A percentile compares a stretch with the other conserved stretches of the same genome.
phyloP scores from a whole-genome alignment of 179 eudicot genomes.

The Patellifolia procumbens region DNA sequence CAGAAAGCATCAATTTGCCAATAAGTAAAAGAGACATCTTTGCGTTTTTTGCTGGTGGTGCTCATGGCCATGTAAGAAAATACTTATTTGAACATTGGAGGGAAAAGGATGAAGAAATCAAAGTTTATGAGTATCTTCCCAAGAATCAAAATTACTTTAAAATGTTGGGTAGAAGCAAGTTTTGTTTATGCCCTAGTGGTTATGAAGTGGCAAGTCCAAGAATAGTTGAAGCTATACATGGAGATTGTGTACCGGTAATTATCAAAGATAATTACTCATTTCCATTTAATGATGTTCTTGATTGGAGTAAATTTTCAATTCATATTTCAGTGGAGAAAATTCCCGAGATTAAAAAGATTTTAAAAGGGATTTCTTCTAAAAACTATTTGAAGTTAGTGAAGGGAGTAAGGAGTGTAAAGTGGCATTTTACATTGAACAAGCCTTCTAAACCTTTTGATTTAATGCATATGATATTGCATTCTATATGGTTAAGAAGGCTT shows the following conservation, averaged over 20 bases:
- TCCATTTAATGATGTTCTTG: slow-evolving; percentile 50
- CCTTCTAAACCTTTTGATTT: slow-evolving; percentile 47
- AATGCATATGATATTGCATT: slow-evolving; percentile 50
- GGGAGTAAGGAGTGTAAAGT: slow-evolving; percentile 37
- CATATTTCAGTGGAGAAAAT: slow-evolving; percentile 33
- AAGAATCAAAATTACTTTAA: slow-evolving; percentile 31
- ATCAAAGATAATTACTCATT: slow-evolving; percentile 41
- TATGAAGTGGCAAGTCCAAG: slow-evolving; percentile 50
- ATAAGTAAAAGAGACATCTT: slow-evolving; percentile 27
- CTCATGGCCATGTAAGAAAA: slow-evolving; percentile 37
- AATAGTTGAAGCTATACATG: slow-evolving; percentile 41
- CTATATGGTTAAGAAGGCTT: slow-evolving; percentile 51
- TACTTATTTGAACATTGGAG: slow-evolving; percentile 36
- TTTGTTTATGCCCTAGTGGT: slow-evolving; percentile 48
- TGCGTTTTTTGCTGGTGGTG: slow-evolving; percentile 47
- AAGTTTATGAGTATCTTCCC: slow-evolving; percentile 35
- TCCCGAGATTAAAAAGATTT: slow-evolving; percentile 37
- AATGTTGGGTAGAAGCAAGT: slow-evolving; percentile 38
- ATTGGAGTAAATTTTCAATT: slow-evolving; percentile 46
- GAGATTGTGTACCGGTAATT: slow-evolving; percentile 42
- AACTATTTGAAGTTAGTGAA: slow-evolving; percentile 34
- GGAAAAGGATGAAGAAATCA: slow-evolving; percentile 32
- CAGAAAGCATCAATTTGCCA: not conserved
- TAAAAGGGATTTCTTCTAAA: slow-evolving; percentile 31
- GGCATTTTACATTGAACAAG: slow-evolving; percentile 35